These are phyloP conservation scores for Alternaria rosae DNA, from an alignment of 2,329 filamentous ascomycete genomes.

Conservation along the genomic window DNA sequence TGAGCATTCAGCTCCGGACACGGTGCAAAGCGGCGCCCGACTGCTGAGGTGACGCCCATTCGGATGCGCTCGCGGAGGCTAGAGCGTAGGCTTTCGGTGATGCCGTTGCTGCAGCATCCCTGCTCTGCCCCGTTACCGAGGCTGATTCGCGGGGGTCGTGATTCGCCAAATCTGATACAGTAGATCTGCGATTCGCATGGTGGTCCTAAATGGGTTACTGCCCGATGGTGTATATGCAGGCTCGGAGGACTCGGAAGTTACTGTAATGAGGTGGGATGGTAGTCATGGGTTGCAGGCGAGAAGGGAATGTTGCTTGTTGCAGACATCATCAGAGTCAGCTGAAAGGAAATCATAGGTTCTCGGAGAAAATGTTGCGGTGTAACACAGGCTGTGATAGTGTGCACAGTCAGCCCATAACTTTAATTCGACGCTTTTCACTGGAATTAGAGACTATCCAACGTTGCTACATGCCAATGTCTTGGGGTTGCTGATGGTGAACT, in stretches of 20 bases:
- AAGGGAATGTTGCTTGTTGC: background rate
- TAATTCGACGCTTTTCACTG: background rate
- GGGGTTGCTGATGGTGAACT: background rate
- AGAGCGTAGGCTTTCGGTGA: conserved; percentile 6
- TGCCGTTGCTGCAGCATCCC: conserved; percentile 5
- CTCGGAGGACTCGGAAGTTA: conserved; percentile 2
- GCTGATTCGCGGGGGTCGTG: background rate
- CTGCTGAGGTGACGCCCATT: conserved; percentile 2
- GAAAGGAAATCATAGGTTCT: background rate
- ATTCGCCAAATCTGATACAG: background rate
- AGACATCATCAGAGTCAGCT: background rate
- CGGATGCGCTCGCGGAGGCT: conserved; percentile 1
- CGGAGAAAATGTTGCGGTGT: background rate
- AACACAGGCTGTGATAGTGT: background rate
- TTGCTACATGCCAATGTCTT: background rate
- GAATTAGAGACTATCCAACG: background rate
- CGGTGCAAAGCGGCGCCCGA: background rate
- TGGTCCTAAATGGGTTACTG: background rate
- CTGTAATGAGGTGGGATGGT: background rate
- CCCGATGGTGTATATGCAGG: background rate
- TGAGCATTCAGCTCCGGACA: conserved; percentile 9
- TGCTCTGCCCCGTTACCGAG: conserved; percentile 2
- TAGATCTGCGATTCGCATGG: conserved; percentile 7
- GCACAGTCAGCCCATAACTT: background rate
- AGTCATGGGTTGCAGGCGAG: background rate